These are phyloP conservation scores for Cystobasidium sp. DNA, from an alignment of 1,284 basidiomycete genomes.

Conservation along the genomic window DNA sequence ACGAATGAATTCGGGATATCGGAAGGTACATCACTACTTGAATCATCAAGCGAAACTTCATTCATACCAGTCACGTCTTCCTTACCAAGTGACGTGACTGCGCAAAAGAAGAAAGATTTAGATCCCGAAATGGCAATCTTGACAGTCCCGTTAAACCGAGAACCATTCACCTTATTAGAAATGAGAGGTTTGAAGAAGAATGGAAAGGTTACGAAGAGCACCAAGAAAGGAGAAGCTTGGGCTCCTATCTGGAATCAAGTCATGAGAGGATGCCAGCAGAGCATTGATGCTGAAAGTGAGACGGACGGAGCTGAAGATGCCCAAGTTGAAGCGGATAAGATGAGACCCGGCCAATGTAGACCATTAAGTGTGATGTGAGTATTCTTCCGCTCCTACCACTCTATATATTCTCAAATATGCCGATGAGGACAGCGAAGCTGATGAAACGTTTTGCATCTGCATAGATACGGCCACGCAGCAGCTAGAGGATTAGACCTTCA, in stretches of 20 bases:
- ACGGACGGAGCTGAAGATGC: background rate
- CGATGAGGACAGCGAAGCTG: too few species aligned
- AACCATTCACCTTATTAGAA: slow-evolving; percentile 53
- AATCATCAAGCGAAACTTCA: background rate
- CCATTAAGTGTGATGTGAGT: slow-evolving; percentile 47
- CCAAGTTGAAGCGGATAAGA: background rate
- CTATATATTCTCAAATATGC: background rate
- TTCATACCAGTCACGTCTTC: slow-evolving; percentile 11
- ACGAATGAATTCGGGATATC: slow-evolving; percentile 20
- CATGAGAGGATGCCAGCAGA: slow-evolving; percentile 45
- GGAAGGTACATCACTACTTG: slow-evolving; percentile 5
- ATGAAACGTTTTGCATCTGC: background rate
- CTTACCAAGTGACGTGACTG: background rate
- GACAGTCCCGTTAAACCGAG: slow-evolving; percentile 44
- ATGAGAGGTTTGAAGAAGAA: slow-evolving; percentile 52
- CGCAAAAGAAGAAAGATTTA: slow-evolving; percentile 12
- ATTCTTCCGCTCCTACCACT: background rate
- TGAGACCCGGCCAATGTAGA: slow-evolving; percentile 41
- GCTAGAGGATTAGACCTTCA: slow-evolving; percentile 48
- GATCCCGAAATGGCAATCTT: slow-evolving; percentile 41
- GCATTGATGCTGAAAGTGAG: background rate
- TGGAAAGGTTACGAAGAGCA: slow-evolving; percentile 43
- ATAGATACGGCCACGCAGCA: slow-evolving; percentile 52
- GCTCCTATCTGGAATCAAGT: slow-evolving; percentile 49
- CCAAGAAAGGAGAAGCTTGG: slow-evolving; percentile 47